A percentile compares a stretch with the other conserved stretches of the same genome.
Conservation (phyloP, 306 rosid genomes). For the Luffa aegyptiaca region DNA sequence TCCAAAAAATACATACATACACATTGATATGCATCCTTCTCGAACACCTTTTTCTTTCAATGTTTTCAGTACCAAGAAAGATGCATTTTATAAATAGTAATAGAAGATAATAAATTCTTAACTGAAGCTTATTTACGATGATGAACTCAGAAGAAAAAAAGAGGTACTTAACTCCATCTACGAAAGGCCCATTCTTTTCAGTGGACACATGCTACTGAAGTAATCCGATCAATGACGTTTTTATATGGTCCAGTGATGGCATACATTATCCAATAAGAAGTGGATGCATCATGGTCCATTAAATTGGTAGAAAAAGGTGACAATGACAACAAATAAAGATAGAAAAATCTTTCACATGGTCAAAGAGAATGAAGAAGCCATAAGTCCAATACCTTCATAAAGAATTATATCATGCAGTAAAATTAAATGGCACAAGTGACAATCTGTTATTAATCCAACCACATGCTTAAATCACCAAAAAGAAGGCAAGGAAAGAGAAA, state of each 20-base stretch:
- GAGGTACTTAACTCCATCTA: background rate
- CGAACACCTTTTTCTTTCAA: background rate
- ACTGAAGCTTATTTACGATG: background rate
- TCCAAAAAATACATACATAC: background rate
- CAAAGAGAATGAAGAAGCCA: background rate
- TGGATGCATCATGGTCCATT: background rate
- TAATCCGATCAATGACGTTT: background rate
- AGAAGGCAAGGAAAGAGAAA: background rate
- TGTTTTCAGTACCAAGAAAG: too few species aligned
- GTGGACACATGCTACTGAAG: background rate
- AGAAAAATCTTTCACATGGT: background rate
- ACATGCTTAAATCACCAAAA: background rate
- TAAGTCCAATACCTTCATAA: background rate
- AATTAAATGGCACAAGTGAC: background rate
- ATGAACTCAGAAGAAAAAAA: background rate
- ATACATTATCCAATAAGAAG: background rate
- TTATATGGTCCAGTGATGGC: background rate
- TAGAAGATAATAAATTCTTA: too few species aligned
- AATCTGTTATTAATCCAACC: background rate
- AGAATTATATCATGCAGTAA: background rate
- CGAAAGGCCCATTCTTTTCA: background rate
- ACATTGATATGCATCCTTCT: background rate
- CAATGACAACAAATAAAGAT: background rate
- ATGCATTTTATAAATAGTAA: too few species aligned
- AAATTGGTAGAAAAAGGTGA: background rate